phyloP scores from a whole-genome alignment of 768 basidiomycete genomes.

The Naganishia friedmannii region DNA sequence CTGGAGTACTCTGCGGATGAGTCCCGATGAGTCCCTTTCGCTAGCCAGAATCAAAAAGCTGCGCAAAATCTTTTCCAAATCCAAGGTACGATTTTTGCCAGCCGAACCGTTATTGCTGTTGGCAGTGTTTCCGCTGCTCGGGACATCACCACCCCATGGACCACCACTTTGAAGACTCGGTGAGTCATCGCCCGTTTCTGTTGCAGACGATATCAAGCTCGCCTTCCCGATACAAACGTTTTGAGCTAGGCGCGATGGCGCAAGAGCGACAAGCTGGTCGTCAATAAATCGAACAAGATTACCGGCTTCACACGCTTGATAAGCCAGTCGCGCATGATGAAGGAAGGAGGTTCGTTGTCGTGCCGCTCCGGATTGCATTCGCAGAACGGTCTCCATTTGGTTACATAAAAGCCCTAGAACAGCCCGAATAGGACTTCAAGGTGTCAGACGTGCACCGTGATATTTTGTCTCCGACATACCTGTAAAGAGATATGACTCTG shows the following conservation, averaged over 20 bases:
- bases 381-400: neutral
- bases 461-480: neutral
- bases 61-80: conserved; percentile 11
- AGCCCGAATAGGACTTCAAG: neutral
- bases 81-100: neutral
- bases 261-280: neutral
- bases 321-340: conserved; percentile 2
- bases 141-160: too few relatives aligned
- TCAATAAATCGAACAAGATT: conserved; percentile 5
- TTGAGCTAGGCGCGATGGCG: neutral
- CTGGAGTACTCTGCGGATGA: conserved; percentile 23
- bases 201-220: too few relatives aligned
- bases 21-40: conserved; percentile 16
- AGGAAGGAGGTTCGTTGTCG: neutral
- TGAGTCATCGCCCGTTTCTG: too few relatives aligned
- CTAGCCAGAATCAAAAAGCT: conserved; percentile 28
- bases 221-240: too few relatives aligned
- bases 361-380: neutral
- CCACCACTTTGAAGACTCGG: too few relatives aligned
- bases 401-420: neutral
- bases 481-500: conserved; percentile 4
- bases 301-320: neutral
- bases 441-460: neutral
- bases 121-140: neutral
- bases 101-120: neutral